phyloP scores from a whole-genome alignment of 139 green algal genomes.

The Haematococcus sp. region DNA sequence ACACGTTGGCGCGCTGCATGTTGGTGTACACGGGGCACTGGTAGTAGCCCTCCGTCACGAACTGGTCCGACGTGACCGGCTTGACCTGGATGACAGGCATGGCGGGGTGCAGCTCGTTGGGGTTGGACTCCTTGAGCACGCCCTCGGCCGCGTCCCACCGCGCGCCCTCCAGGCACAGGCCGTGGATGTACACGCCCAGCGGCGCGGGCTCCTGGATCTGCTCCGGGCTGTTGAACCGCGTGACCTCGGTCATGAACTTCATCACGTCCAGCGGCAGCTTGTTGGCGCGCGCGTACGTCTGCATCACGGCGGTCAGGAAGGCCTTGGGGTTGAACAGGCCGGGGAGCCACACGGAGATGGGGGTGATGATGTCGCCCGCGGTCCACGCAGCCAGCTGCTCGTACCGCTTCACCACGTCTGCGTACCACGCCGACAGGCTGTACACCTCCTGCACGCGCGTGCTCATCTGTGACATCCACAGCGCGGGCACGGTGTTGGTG shows the following conservation, averaged over 20 bases:
- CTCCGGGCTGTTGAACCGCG: constrained; percentile 29
- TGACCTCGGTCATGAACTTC: constrained; percentile 79
- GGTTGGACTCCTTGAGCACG: constrained; percentile 71
- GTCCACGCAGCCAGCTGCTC: constrained; percentile 80
- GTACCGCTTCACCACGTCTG: constrained; percentile 70
- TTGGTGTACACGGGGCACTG: constrained; percentile 87
- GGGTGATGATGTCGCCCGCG: constrained; percentile 53
- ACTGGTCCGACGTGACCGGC: constrained; percentile 76
- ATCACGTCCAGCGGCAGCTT: constrained; percentile 84
- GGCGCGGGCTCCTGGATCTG: constrained; percentile 61
- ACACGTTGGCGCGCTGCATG: constrained; percentile 87
- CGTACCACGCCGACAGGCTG: constrained; percentile 66
- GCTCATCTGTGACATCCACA: constrained; percentile 80
- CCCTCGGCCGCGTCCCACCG: constrained; percentile 76
- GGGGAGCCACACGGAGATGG: constrained; percentile 71
- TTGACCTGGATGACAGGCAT: constrained; percentile 75
- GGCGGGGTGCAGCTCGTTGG: constrained; percentile 76
- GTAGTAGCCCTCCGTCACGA: constrained; percentile 70
- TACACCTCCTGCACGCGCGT: constrained; percentile 81
- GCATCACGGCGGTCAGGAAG: constrained; percentile 86
- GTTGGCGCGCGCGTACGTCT: constrained; percentile 80
- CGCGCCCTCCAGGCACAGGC: constrained; percentile 77
- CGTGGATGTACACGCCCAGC: constrained; percentile 76
- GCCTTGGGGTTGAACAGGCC: constrained; percentile 89
- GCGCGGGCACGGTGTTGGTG: constrained; percentile 66